These are phyloP conservation scores for Orbilia oligospora DNA, from an alignment of 2,329 filamentous ascomycete genomes.

Conservation along the genomic window DNA sequence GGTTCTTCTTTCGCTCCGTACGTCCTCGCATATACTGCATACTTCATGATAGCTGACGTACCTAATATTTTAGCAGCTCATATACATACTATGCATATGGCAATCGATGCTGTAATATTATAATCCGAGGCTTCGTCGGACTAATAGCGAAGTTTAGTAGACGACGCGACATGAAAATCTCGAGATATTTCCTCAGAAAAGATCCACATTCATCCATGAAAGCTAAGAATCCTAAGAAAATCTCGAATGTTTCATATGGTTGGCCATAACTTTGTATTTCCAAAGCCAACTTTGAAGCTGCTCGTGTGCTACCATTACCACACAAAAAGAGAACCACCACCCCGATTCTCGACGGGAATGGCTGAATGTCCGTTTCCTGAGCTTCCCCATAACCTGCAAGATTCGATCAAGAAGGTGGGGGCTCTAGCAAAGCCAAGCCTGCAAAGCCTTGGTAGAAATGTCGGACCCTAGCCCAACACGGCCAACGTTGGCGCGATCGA, in stretches of 20 bases:
- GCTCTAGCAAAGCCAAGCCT: conserved; percentile 20
- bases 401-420: conserved; percentile 20
- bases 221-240: too few relatives aligned
- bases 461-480: conserved; percentile 21
- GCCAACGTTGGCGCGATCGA: conserved; percentile 17
- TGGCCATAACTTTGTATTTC: too few relatives aligned
- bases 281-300: background rate
- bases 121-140: background rate
- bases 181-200: too few relatives aligned
- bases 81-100: too few relatives aligned
- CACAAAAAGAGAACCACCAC: background rate
- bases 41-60: background rate
- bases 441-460: conserved; percentile 19
- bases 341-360: conserved; percentile 12
- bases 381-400: conserved; percentile 10
- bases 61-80: too few relatives aligned
- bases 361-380: background rate
- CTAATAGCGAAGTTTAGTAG: background rate
- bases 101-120: background rate
- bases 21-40: background rate
- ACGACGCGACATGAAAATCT: background rate
- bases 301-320: background rate
- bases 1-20: background rate
- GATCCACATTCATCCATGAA: too few relatives aligned
- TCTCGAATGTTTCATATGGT: too few relatives aligned